Evolutionary conservation across 441 rosid species (phyloP).

Genomic region (Aleurites moluccanus): DNA sequence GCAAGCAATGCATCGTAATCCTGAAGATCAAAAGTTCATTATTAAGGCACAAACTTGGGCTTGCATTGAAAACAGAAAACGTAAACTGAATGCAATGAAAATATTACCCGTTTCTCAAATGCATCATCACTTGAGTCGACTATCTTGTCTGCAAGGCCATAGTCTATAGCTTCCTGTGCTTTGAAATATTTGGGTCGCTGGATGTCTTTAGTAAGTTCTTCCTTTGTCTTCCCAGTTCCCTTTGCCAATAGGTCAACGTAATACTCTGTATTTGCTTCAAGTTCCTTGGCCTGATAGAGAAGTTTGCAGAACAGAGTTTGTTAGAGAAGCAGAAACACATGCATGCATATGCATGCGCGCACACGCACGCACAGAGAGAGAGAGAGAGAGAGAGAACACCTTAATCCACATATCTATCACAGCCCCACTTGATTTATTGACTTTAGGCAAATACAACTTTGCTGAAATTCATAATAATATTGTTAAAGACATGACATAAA

Average conservation of each 20-base stretch:
- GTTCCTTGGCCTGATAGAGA: conserved; percentile 71
- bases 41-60: conserved; percentile 7
- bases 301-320: not conserved
- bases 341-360: not conserved
- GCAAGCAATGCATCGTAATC: conserved; percentile 68
- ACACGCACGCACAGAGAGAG: no score
- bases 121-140: conserved; percentile 55
- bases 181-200: conserved; percentile 62
- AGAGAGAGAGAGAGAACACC: conserved; percentile 36
- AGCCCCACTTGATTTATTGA: conserved; percentile 69
- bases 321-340: not conserved
- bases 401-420: conserved; percentile 83
- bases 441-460: conserved; percentile 73
- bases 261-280: conserved; percentile 63
- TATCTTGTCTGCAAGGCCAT: conserved; percentile 83
- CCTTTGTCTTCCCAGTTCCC: conserved; percentile 76
- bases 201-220: conserved; percentile 65
- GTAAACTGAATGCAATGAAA: conserved; percentile 6
- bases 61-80: not conserved
- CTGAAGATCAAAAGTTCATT: conserved; percentile 31
- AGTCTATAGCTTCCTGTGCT: conserved; percentile 73
- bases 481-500: conserved; percentile 14
- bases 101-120: conserved; percentile 60
- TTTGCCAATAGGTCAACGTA: conserved; percentile 65
- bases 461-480: conserved; percentile 49